Evolutionary conservation across 1,284 basidiomycete genomes (phyloP), one percentile per base, ranked within the genome.

Genomic region (Cutaneotrichosporon cavernicola): DNA sequence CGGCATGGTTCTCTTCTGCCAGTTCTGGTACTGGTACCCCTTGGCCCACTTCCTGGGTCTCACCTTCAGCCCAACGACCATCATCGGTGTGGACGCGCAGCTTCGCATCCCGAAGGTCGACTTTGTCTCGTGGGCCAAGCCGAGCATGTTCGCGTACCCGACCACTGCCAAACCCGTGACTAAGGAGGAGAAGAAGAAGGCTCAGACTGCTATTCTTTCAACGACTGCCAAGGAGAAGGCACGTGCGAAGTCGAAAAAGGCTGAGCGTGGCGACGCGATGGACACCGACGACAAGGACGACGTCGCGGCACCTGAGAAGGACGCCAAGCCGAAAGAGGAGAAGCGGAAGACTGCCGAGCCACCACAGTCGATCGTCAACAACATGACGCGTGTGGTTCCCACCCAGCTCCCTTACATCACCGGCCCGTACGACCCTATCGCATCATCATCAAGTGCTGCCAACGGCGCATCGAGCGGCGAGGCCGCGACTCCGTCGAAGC

Each of bases 21-120:
- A 98, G 79, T 97, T 97, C 82, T 98, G 95, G 95, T 97, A 97
- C 79, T 98, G 95, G 95, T 98, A 94, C 81, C 95, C 95, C 40
- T 83, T 97, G 32, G 92, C 93, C n/a, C 94, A 97, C 75, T 93
- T 90, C 71, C 89, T 91, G 18, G 90, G 89, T 72, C 83, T 98
- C 69, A 89, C 93, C 1, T 97, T 98, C 80, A 89, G 91, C 67
- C 93, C 95, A 3, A 97, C 95, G 14, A 92, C 90, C 13, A 89
- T 97, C 66, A 94, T 98, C 72, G 94, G 91, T 30, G 81, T 97
- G 62, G 89, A 93, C 73, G 87, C 85, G 65, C 86, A 93, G 68
- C 82, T 97, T 60, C 89, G 91, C 84, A 90, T 92, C 34, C 95
- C 94, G 52, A 89, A 91, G 79, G 91, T 97, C 72, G 91, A 95